Evolutionary conservation across 2,329 filamentous ascomycete species (phyloP).

Genomic region (Calonectria pauciramosa): DNA sequence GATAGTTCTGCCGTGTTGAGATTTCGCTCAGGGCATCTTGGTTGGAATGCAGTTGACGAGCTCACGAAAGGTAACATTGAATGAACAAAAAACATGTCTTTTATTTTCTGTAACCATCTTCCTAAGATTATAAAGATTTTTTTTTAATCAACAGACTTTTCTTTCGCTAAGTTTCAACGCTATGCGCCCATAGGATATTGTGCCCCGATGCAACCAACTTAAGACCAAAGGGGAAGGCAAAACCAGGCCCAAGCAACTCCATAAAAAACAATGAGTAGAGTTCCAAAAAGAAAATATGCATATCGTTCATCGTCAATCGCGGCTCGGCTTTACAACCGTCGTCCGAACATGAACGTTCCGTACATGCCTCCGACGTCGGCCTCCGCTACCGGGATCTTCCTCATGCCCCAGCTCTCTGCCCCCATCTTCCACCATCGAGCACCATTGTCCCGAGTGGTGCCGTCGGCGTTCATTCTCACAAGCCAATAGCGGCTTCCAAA

Average conservation of each 20-base stretch:
- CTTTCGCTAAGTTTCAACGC: slow-evolving; percentile 46
- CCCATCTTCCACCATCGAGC: slow-evolving; percentile 87
- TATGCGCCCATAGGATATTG: slow-evolving; percentile 44
- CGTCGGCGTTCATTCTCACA: slow-evolving; percentile 66
- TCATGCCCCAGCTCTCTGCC: slow-evolving; percentile 86
- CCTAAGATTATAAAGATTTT: slow-evolving; percentile 38
- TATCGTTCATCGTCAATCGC: slow-evolving; percentile 52
- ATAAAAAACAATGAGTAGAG: slow-evolving; percentile 39
- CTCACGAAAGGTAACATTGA: slow-evolving; percentile 39
- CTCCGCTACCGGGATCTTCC: slow-evolving; percentile 90
- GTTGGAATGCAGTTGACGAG: background rate
- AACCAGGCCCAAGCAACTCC: slow-evolving; percentile 36
- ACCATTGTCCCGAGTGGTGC: slow-evolving; percentile 52
- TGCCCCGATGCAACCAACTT: slow-evolving; percentile 38
- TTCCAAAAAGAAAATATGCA: slow-evolving; percentile 49
- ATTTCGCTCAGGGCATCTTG: background rate
- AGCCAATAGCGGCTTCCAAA: slow-evolving; percentile 77
- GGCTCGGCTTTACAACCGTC: slow-evolving; percentile 61
- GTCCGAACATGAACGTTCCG: slow-evolving; percentile 77
- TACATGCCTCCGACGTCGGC: slow-evolving; percentile 97
- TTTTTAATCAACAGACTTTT: slow-evolving; percentile 44
- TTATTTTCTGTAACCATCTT: slow-evolving; percentile 36
- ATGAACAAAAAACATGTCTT: slow-evolving; percentile 37
- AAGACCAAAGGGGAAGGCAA: slow-evolving; percentile 27
- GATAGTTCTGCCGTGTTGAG: background rate